A percentile compares a stretch with the other conserved stretches of the same genome.
These are phyloP conservation scores for Penicillium cosmopolitanum DNA, from an alignment of 495 filamentous ascomycete genomes.

Conservation along the genomic window DNA sequence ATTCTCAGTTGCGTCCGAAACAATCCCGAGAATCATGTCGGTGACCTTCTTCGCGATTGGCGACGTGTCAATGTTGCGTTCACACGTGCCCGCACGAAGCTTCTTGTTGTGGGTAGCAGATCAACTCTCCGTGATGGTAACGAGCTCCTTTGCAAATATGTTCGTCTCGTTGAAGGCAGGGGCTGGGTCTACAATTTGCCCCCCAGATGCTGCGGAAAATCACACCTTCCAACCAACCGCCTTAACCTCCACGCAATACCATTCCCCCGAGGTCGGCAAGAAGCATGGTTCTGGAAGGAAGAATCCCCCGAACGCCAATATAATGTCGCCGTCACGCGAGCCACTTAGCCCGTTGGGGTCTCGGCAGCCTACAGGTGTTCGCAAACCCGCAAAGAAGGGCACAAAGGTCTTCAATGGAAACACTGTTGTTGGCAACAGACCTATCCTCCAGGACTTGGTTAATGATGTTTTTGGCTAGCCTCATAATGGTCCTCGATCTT, in stretches of 20 bases:
- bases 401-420: conserved; percentile 40
- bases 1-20: conserved; percentile 84
- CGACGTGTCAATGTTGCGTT: conserved; percentile 93
- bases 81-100: conserved; percentile 86
- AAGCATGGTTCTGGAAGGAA: conserved; percentile 13
- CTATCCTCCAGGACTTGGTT: conserved; percentile 57
- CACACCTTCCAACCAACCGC: conserved; percentile 62
- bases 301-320: background rate
- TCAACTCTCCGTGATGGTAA: conserved; percentile 71
- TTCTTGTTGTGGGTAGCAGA: conserved; percentile 82
- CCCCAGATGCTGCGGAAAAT: conserved; percentile 58
- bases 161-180: conserved; percentile 72
- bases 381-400: conserved; percentile 44
- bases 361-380: conserved; percentile 28
- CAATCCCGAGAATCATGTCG: conserved; percentile 77
- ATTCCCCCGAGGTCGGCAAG: conserved; percentile 16
- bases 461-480: conserved; percentile 42
- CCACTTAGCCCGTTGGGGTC: conserved; percentile 43
- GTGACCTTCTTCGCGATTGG: conserved; percentile 91
- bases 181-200: conserved; percentile 79
- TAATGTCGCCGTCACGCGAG: conserved; percentile 26
- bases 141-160: conserved; percentile 74
- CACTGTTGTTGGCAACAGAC: conserved; percentile 44
- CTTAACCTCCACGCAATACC: conserved; percentile 20
- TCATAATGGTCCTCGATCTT: background rate